These are phyloP conservation scores for Ambrosiella cleistominuta DNA, from an alignment of 2,329 filamentous ascomycete species.

Conservation along the genomic window DNA sequence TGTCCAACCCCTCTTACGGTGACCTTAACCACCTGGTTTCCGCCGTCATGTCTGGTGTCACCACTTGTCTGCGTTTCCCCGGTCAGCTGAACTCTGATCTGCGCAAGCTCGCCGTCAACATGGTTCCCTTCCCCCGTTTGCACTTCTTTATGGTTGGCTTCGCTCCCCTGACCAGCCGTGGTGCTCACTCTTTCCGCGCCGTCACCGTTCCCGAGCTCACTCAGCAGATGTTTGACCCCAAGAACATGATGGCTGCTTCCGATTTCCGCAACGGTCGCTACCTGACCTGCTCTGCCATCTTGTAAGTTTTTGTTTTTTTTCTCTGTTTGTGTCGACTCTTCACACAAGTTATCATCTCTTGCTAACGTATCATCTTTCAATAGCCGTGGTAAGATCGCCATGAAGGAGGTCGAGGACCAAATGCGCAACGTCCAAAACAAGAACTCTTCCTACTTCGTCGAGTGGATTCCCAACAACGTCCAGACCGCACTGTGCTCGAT, in stretches of 20 bases:
- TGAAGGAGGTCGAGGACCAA: conserved; percentile 99
- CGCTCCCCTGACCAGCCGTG: conserved; percentile 79
- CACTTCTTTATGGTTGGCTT: conserved; percentile 99
- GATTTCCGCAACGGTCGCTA: conserved; percentile 99
- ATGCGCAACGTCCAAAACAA: conserved; percentile 99
- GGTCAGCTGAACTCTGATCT: conserved; percentile 99
- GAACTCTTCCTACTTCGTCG: conserved; percentile 98
- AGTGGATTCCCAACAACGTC: conserved; percentile 99
- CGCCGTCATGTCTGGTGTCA: conserved; percentile 98
- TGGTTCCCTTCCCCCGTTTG: conserved; percentile 99
- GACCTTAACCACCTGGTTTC: conserved; percentile 99
- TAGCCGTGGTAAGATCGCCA: conserved; percentile 95
- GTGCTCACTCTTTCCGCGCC: conserved; percentile 86
- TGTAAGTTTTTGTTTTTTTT: conserved; percentile 35
- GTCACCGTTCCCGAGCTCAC: conserved; percentile 96
- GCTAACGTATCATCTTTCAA: conserved; percentile 11
- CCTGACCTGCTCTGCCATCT: conserved; percentile 98
- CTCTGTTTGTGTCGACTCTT: not conserved
- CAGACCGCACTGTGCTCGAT: conserved; percentile 99
- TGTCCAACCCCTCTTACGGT: conserved; percentile 94
- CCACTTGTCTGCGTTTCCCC: conserved; percentile 96
- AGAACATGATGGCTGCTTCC: conserved; percentile 99
- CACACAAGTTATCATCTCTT: not conserved
- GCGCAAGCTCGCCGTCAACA: conserved; percentile 98
- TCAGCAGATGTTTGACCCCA: conserved; percentile 99